Evolutionary conservation across 805 yeast species (phyloP).

Genomic region (Lipomyces orientalis): DNA sequence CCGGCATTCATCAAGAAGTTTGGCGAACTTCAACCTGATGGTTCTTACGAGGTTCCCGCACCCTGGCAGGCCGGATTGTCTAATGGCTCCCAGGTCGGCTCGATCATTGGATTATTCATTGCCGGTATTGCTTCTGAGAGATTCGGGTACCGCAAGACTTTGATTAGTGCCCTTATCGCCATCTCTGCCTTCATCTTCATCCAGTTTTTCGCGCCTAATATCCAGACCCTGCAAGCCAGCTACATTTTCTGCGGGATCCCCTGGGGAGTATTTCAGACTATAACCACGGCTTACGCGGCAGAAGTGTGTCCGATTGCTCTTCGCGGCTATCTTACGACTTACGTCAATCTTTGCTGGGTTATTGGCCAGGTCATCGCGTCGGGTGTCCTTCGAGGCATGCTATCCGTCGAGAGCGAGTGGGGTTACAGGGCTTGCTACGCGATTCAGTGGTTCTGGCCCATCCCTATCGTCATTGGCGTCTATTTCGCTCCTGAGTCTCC

Average conservation of each 20-base stretch:
- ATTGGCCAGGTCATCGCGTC: constrained; percentile 62
- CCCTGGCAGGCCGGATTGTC: constrained; percentile 44
- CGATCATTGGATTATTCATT: constrained; percentile 53
- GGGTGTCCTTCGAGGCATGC: constrained; percentile 55
- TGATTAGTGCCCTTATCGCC: constrained; percentile 47
- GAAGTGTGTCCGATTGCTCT: constrained; percentile 61
- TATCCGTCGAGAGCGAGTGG: constrained; percentile 43
- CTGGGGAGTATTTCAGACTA: constrained; percentile 64
- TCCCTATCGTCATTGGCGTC: constrained; percentile 50
- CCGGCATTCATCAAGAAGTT: constrained; percentile 30
- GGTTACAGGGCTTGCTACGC: constrained; percentile 63
- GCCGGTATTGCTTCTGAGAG: constrained; percentile 54
- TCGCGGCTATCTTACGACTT: constrained; percentile 54
- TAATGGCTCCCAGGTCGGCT: constrained; percentile 49
- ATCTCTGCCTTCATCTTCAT: constrained; percentile 53
- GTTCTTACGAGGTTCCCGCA: constrained; percentile 36
- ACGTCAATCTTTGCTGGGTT: constrained; percentile 42
- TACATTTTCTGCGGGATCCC: constrained; percentile 50
- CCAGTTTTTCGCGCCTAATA: constrained; percentile 53
- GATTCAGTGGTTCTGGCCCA: constrained; percentile 65
- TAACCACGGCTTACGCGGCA: constrained; percentile 60
- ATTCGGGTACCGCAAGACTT: constrained; percentile 54
- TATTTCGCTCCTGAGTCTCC: constrained; percentile 52
- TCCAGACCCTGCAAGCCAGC: constrained; percentile 49
- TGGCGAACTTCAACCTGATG: constrained; percentile 23